Conservation (phyloP, 2,329 filamentous ascomycete genomes). For the Pseudocercospora fijiensis region DNA sequence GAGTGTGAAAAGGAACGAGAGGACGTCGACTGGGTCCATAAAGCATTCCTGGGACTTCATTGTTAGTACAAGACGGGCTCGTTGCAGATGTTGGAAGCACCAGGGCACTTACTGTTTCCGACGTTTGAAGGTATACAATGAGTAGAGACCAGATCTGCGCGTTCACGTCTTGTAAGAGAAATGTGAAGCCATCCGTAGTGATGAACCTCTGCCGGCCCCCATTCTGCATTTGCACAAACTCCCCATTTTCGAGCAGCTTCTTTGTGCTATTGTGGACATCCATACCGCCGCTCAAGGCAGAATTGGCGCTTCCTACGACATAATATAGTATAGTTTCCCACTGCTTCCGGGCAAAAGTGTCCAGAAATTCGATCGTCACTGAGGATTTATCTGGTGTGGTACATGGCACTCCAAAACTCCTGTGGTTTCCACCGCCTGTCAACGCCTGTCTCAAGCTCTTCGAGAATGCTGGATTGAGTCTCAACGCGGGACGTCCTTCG, state of each 20-base stretch:
- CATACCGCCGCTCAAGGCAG: conserved; percentile 50
- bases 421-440: conserved; percentile 73
- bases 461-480: conserved; percentile 78
- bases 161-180: conserved; percentile 90
- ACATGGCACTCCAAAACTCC: conserved; percentile 88
- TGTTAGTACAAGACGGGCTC: neutral
- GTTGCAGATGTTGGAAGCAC: neutral
- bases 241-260: conserved; percentile 74
- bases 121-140: conserved; percentile 87
- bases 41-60: conserved; percentile 48
- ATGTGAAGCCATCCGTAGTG: conserved; percentile 90
- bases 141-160: conserved; percentile 96
- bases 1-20: conserved; percentile 94
- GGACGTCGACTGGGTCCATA: conserved; percentile 88
- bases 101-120: conserved; percentile 43
- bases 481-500: conserved; percentile 67
- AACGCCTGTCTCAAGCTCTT: conserved; percentile 80
- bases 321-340: conserved; percentile 98
- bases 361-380: conserved; percentile 71
- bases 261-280: conserved; percentile 70
- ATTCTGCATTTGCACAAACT: conserved; percentile 64
- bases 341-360: conserved; percentile 79
- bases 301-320: conserved; percentile 73
- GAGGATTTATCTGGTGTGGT: conserved; percentile 60
- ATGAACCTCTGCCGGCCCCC: conserved; percentile 57